Conservation (phyloP, 2,329 filamentous ascomycete genomes). For the Clonostachys rosea region DNA sequence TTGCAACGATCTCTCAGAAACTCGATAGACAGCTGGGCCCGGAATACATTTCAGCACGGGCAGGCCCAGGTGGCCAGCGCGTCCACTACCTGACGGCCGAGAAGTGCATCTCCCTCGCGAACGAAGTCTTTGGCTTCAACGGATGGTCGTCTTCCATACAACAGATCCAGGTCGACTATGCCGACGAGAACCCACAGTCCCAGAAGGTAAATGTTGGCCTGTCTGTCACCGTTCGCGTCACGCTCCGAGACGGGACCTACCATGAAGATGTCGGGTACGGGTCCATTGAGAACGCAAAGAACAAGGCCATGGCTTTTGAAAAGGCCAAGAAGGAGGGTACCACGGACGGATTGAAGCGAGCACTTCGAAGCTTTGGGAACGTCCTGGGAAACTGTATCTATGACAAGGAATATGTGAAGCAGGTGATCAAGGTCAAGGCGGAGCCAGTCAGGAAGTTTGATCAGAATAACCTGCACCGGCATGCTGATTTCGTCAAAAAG, state of each 20-base stretch:
- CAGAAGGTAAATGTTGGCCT: constrained; percentile 80
- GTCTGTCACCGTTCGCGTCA: constrained; percentile 87
- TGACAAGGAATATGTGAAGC: constrained; percentile 88
- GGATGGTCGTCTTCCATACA: constrained; percentile 97
- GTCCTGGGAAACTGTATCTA: constrained; percentile 98
- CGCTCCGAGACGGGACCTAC: constrained; percentile 87
- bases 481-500: constrained; percentile 68
- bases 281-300: constrained; percentile 92
- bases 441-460: constrained; percentile 69
- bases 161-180: constrained; percentile 91
- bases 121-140: constrained; percentile 95
- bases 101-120: constrained; percentile 92
- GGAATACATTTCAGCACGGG: constrained; percentile 86
- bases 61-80: constrained; percentile 77
- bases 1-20: constrained; percentile 79
- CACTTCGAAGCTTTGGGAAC: constrained; percentile 89
- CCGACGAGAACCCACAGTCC: constrained; percentile 77
- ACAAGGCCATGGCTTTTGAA: constrained; percentile 93
- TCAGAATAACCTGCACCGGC: constrained; percentile 74
- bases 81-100: constrained; percentile 95
- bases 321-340: constrained; percentile 99
- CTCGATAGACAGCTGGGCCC: constrained; percentile 92
- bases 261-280: constrained; percentile 98
- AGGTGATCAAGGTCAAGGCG: constrained; percentile 86
- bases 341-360: constrained; percentile 87